These are phyloP conservation scores for Fusarium anthophilum DNA, from an alignment of 2,329 filamentous ascomycete species.

Conservation along the genomic window DNA sequence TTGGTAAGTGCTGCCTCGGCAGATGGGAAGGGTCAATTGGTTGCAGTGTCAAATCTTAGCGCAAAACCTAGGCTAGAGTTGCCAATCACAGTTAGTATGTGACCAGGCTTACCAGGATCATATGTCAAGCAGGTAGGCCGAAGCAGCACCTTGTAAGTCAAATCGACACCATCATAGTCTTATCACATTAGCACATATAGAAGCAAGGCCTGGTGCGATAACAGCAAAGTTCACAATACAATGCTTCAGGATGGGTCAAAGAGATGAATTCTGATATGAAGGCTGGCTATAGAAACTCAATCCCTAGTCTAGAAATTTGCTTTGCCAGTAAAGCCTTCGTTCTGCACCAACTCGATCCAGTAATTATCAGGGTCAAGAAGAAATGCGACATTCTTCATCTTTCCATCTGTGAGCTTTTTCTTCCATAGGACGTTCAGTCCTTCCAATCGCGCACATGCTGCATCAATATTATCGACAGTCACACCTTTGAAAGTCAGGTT, in stretches of 20 bases:
- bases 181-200: not conserved
- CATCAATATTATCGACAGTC: not conserved
- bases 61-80: not conserved
- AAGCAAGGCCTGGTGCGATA: not conserved
- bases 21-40: not conserved
- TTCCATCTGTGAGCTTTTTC: not conserved
- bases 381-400: not conserved
- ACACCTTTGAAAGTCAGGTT: not conserved
- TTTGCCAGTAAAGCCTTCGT: not conserved
- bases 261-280: not conserved
- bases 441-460: not conserved
- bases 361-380: not conserved
- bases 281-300: not conserved
- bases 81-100: not conserved
- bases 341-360: not conserved
- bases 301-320: not conserved
- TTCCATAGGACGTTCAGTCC: not conserved
- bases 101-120: not conserved
- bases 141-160: not conserved
- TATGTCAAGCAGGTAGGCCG: not conserved
- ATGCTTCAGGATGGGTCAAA: fast-evolving
- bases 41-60: not conserved
- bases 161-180: not conserved
- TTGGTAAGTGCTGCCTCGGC: not conserved
- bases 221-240: no score